Conservation (phyloP, 202 grass and related monocot species). For the Carex sylvatica region DNA sequence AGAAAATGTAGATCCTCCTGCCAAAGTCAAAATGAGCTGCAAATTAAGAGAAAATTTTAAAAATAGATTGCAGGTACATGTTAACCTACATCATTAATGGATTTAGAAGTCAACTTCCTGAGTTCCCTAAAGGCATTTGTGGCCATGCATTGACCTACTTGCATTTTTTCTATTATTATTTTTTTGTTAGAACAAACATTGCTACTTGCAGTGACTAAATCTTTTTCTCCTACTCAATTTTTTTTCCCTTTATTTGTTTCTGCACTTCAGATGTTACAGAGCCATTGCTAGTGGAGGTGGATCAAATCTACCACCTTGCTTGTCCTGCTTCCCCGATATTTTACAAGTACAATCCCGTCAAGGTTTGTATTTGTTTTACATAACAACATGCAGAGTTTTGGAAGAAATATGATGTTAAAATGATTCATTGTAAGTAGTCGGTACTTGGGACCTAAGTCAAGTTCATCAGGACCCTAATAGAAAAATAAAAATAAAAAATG, state of each 20-base stretch:
- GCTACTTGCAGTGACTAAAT: not conserved
- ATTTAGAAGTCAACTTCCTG: conserved; percentile 14
- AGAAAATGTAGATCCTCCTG: not conserved
- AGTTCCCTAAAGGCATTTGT: conserved; percentile 5
- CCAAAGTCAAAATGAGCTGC: not conserved
- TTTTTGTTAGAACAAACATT: not conserved
- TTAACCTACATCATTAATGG: not conserved
- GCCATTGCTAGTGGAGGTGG: conserved; percentile 87
- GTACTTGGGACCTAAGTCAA: not conserved
- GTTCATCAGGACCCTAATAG: not conserved
- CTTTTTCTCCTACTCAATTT: not conserved
- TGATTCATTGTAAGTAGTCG: not conserved
- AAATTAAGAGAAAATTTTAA: not conserved
- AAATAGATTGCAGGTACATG: not conserved
- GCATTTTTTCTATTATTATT: not conserved
- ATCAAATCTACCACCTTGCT: conserved; percentile 99
- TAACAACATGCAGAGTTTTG: not conserved
- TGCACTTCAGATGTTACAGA: conserved; percentile 76
- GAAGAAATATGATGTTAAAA: conserved; percentile 17
- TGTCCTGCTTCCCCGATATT: conserved; percentile 99
- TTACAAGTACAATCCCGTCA: conserved; percentile 99
- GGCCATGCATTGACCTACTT: not conserved
- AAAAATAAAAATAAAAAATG: not conserved
- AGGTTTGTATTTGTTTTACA: conserved; percentile 44
- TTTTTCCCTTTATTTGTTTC: not conserved